Percentiles rank a stretch among this genome's conserved stretches.
Conservation (phyloP, 2,329 filamentous ascomycete species). For the Colletotrichum orbiculare region DNA sequence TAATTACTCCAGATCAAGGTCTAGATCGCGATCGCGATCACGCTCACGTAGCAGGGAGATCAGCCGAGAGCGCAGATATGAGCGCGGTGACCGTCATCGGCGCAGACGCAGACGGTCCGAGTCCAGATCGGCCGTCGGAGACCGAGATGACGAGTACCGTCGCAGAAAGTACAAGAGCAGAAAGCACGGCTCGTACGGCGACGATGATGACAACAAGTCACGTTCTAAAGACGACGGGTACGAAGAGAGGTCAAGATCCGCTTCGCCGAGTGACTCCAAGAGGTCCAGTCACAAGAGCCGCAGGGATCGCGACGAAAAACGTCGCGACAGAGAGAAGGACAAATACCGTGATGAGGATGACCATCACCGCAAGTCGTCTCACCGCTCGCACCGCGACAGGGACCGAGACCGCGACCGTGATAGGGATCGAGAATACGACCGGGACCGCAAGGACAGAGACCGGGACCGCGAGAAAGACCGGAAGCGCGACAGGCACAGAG, state of each 20-base stretch:
- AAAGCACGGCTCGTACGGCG: conserved; percentile 52
- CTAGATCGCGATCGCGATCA: conserved; percentile 45
- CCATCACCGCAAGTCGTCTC: conserved; percentile 53
- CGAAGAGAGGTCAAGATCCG: conserved; percentile 70
- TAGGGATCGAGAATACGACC: conserved; percentile 48
- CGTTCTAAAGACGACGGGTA: conserved; percentile 51
- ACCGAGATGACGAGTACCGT: conserved; percentile 58
- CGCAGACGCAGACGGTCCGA: conserved; percentile 67
- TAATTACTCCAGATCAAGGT: conserved; percentile 46
- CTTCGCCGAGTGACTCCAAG: conserved; percentile 70
- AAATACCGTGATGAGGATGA: conserved; percentile 60
- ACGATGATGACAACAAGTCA: conserved; percentile 57
- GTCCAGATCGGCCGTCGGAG: conserved; percentile 53
- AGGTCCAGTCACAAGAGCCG: conserved; percentile 70
- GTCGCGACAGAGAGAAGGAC: conserved; percentile 53
- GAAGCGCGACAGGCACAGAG: conserved; percentile 53
- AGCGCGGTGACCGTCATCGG: conserved; percentile 48
- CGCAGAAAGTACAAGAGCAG: conserved; percentile 62
- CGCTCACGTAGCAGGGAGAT: conserved; percentile 49
- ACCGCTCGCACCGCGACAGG: conserved; percentile 57
- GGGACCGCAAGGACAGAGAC: conserved; percentile 53
- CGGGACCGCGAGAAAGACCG: conserved; percentile 46
- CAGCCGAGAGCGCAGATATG: conserved; percentile 58
- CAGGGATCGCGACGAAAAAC: conserved; percentile 63
- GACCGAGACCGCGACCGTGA: conserved; percentile 56